Conservation (phyloP, 257 asterid species). For the Misopates orontium region DNA sequence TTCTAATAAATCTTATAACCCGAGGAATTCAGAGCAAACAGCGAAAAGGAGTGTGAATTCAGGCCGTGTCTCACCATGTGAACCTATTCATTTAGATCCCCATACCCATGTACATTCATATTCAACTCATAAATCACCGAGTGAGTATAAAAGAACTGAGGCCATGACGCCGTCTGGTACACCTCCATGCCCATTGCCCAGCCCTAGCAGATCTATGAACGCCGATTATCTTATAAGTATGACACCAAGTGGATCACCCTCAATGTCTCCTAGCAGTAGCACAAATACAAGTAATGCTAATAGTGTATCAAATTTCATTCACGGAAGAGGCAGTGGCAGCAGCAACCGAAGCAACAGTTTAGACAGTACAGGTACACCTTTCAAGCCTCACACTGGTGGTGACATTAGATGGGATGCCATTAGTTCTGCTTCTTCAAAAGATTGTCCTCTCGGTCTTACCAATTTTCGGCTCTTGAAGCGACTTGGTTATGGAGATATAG, state of each 20-base stretch:
- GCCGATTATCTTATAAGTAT: conserved; percentile 20
- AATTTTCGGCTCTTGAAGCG: conserved; percentile 71
- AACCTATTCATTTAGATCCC: conserved; percentile 13
- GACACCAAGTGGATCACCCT: conserved; percentile 17
- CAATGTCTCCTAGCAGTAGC: conserved; percentile 11
- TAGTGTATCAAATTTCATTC: conserved; percentile 23
- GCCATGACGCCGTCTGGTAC: not conserved
- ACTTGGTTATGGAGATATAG: conserved; percentile 89
- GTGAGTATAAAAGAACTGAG: conserved; percentile 16
- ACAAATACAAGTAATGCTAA: conserved; percentile 25
- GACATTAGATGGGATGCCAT: conserved; percentile 87
- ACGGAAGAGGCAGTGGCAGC: conserved; percentile 34
- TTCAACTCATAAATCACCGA: conserved; percentile 11
- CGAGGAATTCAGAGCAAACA: conserved; percentile 25
- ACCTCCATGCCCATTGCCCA: conserved; percentile 27
- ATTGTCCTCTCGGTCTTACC: conserved; percentile 58
- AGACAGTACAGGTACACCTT: conserved; percentile 48
- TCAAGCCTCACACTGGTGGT: conserved; percentile 83
- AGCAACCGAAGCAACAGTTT: conserved; percentile 45
- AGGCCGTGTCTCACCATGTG: conserved; percentile 21
- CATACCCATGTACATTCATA: conserved; percentile 1
- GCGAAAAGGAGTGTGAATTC: conserved; percentile 23
- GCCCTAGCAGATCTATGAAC: conserved; percentile 4
- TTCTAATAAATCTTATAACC: conserved; percentile 23
- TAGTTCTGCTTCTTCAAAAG: conserved; percentile 46